phyloP scores from a whole-genome alignment of 2,329 filamentous ascomycete species.

The Didymella arachidicola region DNA sequence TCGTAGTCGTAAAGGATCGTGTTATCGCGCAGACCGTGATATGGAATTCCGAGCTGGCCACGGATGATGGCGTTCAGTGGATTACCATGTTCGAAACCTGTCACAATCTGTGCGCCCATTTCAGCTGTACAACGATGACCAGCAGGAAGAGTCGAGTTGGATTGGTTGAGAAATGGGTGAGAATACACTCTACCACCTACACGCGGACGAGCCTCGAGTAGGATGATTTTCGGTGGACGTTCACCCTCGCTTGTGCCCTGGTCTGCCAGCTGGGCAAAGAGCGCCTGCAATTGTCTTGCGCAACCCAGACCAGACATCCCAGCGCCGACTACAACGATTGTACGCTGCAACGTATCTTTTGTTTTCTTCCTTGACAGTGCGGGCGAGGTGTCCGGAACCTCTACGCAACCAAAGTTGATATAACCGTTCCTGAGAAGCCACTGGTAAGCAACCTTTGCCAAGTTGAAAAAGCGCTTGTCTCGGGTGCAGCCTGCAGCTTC shows the following conservation, averaged over 20 bases:
- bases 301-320: conserved; percentile 94
- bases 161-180: conserved; percentile 69
- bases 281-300: conserved; percentile 86
- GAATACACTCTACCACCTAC: conserved; percentile 95
- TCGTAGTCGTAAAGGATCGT: conserved; percentile 90
- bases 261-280: conserved; percentile 81
- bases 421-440: conserved; percentile 92
- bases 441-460: conserved; percentile 87
- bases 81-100: conserved; percentile 94
- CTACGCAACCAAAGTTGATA: conserved; percentile 94
- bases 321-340: conserved; percentile 85
- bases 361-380: conserved; percentile 48
- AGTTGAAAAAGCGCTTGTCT: conserved; percentile 86
- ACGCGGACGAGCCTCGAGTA: conserved; percentile 86
- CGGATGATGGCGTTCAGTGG: conserved; percentile 90
- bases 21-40: conserved; percentile 79
- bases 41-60: conserved; percentile 85
- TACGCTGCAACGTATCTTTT: conserved; percentile 66
- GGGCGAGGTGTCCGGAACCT: conserved; percentile 63
- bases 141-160: conserved; percentile 60
- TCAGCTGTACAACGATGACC: conserved; percentile 80
- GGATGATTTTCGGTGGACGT: conserved; percentile 74
- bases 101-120: conserved; percentile 98
- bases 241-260: conserved; percentile 71
- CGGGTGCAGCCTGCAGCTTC: conserved; percentile 91